Percentiles rank a stretch among this genome's conserved stretches.
These are phyloP conservation scores for Yamadazyma sp. DNA, from an alignment of 805 yeast genomes.

Conservation along the genomic window DNA sequence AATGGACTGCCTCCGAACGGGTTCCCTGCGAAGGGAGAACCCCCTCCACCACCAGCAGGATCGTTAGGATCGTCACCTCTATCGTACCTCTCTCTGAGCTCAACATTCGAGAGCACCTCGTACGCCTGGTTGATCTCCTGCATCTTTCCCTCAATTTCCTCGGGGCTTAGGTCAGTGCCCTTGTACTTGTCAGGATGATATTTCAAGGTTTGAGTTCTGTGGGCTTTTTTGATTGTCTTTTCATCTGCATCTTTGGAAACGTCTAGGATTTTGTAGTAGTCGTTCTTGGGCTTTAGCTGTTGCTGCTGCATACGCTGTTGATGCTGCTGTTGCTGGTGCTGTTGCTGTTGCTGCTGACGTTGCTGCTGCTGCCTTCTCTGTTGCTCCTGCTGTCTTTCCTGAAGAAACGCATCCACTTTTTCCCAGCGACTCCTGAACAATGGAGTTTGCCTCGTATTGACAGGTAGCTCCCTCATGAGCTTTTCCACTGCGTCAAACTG, in stretches of 20 bases:
- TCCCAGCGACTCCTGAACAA: constrained; percentile 34
- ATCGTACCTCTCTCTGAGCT: constrained; percentile 66
- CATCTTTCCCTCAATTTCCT: constrained; percentile 78
- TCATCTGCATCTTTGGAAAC: constrained; percentile 66
- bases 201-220: constrained; percentile 71
- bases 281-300: constrained; percentile 45
- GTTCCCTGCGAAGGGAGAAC: constrained; percentile 2
- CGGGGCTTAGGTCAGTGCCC: constrained; percentile 60
- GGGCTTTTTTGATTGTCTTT: constrained; percentile 74
- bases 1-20: constrained; percentile 11
- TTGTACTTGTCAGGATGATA: constrained; percentile 92
- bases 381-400: constrained; percentile 32
- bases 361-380: constrained; percentile 36
- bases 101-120: constrained; percentile 73
- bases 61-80: constrained; percentile 55
- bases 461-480: constrained; percentile 31
- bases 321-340: constrained; percentile 48
- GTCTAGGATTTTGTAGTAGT: constrained; percentile 78
- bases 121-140: constrained; percentile 92
- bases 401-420: constrained; percentile 28
- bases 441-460: constrained; percentile 39
- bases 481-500: constrained; percentile 41
- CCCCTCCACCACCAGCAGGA: constrained; percentile 23
- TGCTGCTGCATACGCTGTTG: constrained; percentile 40
- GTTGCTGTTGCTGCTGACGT: constrained; percentile 40